Evolutionary conservation across 75 land plant species (phyloP).

Genomic region (Isoetes taiwanensis): DNA sequence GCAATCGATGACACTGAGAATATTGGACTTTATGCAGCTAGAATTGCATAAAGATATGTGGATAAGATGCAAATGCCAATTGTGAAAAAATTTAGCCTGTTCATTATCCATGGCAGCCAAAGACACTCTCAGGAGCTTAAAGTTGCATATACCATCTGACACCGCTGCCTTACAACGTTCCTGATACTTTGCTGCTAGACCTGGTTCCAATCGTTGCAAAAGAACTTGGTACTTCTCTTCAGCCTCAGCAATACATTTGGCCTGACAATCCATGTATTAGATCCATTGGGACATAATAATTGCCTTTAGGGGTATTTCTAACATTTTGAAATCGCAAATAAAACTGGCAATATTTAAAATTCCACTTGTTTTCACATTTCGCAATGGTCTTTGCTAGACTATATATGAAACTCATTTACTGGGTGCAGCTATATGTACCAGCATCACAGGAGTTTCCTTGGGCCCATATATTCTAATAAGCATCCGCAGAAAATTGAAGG

Average conservation of each 20-base stretch:
- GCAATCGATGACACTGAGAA: too few species aligned
- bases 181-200: slow-evolving; percentile 34
- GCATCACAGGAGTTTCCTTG: slow-evolving; percentile 37
- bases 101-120: too few species aligned
- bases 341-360: background rate
- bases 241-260: slow-evolving; percentile 52
- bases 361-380: too few species aligned
- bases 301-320: background rate
- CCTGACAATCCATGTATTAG: slow-evolving; percentile 22
- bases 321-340: background rate
- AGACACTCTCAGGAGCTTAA: too few species aligned
- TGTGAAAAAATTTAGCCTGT: too few species aligned
- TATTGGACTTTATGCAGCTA: too few species aligned
- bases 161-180: slow-evolving; percentile 80
- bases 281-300: background rate
- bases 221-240: slow-evolving; percentile 49
- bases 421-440: slow-evolving; percentile 29
- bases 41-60: too few species aligned
- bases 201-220: slow-evolving; percentile 41
- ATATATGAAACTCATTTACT: too few species aligned
- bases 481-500: slow-evolving; percentile 85
- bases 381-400: too few species aligned
- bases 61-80: too few species aligned
- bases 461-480: slow-evolving; percentile 58
- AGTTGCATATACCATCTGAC: slow-evolving; percentile 55